Evolutionary conservation across 2,329 filamentous ascomycete genomes (phyloP), one percentile per base, ranked within the genome.

Genomic region (Fusarium solani-melongenae): DNA sequence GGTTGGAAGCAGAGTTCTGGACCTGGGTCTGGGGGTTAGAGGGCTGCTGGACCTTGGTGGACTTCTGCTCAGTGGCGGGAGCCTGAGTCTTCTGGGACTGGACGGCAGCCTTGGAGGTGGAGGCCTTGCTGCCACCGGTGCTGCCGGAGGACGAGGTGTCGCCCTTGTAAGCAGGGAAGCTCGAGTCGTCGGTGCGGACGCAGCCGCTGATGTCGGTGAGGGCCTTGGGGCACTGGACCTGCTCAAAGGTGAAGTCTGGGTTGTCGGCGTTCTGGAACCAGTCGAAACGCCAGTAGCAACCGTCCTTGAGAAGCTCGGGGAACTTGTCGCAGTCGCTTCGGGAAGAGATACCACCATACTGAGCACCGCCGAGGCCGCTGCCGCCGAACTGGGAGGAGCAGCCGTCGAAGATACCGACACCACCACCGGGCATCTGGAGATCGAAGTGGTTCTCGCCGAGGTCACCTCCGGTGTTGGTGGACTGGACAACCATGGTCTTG

Each of bases 401-500:
- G 34, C 84, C 88, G 67, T 89, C 85, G 76, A 86, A 90, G 66
- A 86, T 83, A 56, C 89, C 89, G 22, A 82, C 85, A 31, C 89
- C 89, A 65, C 89, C 88, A 17, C 88, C 88, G 4, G 87, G 87
- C 31, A 88, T 87, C 81, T 85, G 77, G 22, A 91, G 77, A 80
- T 91, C 89, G 76, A 91, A 91, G 71, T 91, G 89, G 77, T 90
- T 90, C 34, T 78, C 76, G 46, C 84, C 84, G 9, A 91, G 82
- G 77, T 91, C 89, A 22, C 83, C 84, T 33, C 89, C 90, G 2
- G 90, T 92, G 79, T 92, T 92, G 36, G 88, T 91, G 10, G 88
- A 88, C 78, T 92, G 90, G 17, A 92, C 86, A 62, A 92, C 84
- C 88, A 92, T 90, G 67, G 85, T 88, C 83, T 92, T 92, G 62